Base-by-base conservation (phyloP, 306 rosid species). In the Castanospermum australe region DNA sequence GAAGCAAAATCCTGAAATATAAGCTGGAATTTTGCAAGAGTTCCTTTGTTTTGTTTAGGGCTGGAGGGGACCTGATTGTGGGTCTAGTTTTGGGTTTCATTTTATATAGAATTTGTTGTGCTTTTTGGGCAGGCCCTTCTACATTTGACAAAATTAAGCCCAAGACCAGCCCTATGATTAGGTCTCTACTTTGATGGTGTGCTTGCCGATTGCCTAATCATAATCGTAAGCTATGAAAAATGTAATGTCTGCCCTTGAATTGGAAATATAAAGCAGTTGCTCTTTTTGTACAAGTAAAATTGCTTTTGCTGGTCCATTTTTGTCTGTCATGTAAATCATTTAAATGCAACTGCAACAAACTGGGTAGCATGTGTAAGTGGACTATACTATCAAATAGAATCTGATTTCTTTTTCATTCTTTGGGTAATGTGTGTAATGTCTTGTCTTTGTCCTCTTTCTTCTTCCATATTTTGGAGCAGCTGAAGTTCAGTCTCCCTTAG, bases 401-500 rank as follows among this genome's bases (percentile, higher is more conserved):
- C n/a, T 9, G 22, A 56, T 59, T 2, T 71, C 0, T 57, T 54
- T 73, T 60, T 64, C 4, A 14, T 35, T 71, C 20, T 21, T 45
- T 76, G 67, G 36, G 15, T 45, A 20, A 33, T 25, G 17, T 55
- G 30, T 60, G 17, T 21, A 0, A 2, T 45, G 18, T 28, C 17
- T 18, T 25, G 41, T 50, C 5, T 4, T 56, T 42, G 2, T 11
- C 9, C 30, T 47, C n/a, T 28, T 64, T 54, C 24, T 80, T 39
- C 39, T 20, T 41, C 13, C 3, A 9, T 48, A 28, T 24, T 18
- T 11, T 30, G 50, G 67, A n/a, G 20, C 84, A 85, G 97, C 84
- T 84, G 90, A 78, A 35, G 52, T 77, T 17, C 59, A 71, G n/a
- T 71, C 90, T 61, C 76, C 86, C 81, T 11, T 76, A 50, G 59